Evolutionary conservation across 768 basidiomycete species (phyloP), one percentile per base, ranked within the genome.

Genomic region (Agrocybe praecox): DNA sequence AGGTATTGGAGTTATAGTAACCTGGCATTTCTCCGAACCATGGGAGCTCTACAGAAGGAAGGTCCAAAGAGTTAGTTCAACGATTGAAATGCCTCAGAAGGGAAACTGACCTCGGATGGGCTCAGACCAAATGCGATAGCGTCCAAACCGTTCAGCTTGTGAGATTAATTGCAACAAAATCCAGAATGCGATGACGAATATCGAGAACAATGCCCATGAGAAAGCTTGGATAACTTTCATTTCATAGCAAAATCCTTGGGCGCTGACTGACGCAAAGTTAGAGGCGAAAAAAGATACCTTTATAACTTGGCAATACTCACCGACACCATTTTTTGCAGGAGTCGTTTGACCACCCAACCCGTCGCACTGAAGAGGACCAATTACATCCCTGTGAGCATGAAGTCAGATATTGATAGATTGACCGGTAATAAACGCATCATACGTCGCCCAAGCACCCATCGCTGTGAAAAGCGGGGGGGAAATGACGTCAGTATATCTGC

Each of bases 141-240:
- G 76, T 22, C 87, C 86, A 61, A 81, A 78, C 51, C 72, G 69
- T 60, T 85, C 79, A 23, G 86, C 83, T 61, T 76, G 80, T 42
- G 72, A 75, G 15, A 86, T 80, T 40, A 92, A 82, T 33, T 77
- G 59, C 60, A 88, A 60, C 29, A 90, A 72, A 58, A 89, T 76
- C 55, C 78, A 56, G 63, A 90, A 74, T 56, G 83, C 86, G 40
- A 79, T 54, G 9, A 70, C 66, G 52, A 73, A 73, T 18, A 76
- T 46, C 21, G 76, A 76, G 65, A 92, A 92, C 50, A 83, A 71
- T 66, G 82, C 77, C 91, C 91, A 92, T 0, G 90, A 91, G 67
- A 92, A 83, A 2, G 88, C 89, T 61, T 91, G 82, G 32, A 90
- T 78, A 46, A 86, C 85, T 70, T 88, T 90, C 87, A 92, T 89